These are phyloP conservation scores for Trypanosomatidae sp. DNA, from an alignment of 208 protist genomes.

Conservation along the genomic window DNA sequence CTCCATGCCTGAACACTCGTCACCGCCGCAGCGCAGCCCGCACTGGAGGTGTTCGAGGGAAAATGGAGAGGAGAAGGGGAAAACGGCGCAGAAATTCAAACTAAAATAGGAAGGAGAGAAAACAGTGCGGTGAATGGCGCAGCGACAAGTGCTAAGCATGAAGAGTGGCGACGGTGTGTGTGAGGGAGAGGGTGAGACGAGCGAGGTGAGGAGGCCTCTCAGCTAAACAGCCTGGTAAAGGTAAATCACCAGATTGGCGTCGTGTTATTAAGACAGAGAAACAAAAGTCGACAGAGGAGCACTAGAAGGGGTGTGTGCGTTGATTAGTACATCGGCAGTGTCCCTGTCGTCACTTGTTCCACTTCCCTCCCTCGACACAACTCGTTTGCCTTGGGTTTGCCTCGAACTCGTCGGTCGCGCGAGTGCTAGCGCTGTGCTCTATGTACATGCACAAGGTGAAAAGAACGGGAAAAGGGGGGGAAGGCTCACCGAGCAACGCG, in stretches of 20 bases:
- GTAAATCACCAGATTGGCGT: not conserved
- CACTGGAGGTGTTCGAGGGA: not conserved
- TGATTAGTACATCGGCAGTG: not conserved
- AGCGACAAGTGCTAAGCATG: not conserved
- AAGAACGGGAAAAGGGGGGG: not conserved
- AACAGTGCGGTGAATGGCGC: not conserved
- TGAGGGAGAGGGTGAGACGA: not conserved
- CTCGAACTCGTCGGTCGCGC: not conserved
- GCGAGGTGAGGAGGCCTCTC: not conserved
- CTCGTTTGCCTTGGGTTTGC: not conserved
- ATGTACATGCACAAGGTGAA: slow-evolving; percentile 5
- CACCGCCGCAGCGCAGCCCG: not conserved
- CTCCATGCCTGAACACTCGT: not conserved
- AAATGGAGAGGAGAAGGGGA: not conserved
- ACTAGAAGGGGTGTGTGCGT: not conserved
- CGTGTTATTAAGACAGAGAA: not conserved
- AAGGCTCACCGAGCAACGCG: not conserved
- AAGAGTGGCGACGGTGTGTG: not conserved
- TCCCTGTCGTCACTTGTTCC: not conserved
- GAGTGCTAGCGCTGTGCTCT: not conserved
- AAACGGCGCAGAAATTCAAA: not conserved
- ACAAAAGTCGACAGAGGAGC: not conserved
- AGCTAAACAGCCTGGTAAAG: not conserved
- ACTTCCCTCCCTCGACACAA: not conserved
- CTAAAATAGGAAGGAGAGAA: not conserved